A percentile compares a stretch with the other conserved stretches of the same genome.
phyloP scores from a whole-genome alignment of 495 filamentous ascomycete genomes.

The Niebla homalea region DNA sequence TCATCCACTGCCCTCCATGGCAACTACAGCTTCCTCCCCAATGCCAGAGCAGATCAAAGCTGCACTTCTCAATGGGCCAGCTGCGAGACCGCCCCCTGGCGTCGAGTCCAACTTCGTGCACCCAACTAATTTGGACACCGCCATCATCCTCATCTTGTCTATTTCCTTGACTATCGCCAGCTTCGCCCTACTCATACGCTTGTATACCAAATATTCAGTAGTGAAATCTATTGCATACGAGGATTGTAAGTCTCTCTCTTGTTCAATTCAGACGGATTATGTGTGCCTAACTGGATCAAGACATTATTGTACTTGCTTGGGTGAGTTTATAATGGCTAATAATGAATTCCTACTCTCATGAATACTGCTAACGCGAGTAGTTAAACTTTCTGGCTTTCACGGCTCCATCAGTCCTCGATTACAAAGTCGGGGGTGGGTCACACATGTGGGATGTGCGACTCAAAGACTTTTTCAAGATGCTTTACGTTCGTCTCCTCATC shows the following conservation, averaged over 20 bases:
- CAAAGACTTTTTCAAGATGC: constrained; percentile 2
- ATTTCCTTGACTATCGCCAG: neutral
- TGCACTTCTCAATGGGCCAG: neutral
- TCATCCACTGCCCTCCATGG: too few species aligned
- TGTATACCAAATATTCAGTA: constrained; percentile 10
- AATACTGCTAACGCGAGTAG: neutral
- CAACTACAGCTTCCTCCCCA: too few species aligned
- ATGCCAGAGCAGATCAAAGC: too few species aligned
- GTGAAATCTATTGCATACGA: constrained; percentile 4
- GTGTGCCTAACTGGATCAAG: neutral
- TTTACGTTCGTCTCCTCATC: constrained; percentile 1
- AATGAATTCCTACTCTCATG: neutral
- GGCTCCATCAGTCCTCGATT: neutral
- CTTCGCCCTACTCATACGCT: constrained; percentile 1
- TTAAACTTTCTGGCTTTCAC: neutral
- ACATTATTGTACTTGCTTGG: constrained; percentile 9
- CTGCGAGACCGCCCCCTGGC: neutral
- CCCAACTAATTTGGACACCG: neutral
- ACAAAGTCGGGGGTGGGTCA: neutral
- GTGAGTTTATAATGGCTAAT: neutral
- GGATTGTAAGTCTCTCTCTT: constrained; percentile 9
- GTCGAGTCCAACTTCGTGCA: neutral
- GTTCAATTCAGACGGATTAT: neutral
- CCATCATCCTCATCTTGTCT: too few species aligned
- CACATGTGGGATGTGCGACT: constrained; percentile 13